Percentiles rank a stretch among this genome's conserved stretches.
Evolutionary conservation across 2,329 filamentous ascomycete genomes (phyloP).

Genomic region (Claviceps spartinae): DNA sequence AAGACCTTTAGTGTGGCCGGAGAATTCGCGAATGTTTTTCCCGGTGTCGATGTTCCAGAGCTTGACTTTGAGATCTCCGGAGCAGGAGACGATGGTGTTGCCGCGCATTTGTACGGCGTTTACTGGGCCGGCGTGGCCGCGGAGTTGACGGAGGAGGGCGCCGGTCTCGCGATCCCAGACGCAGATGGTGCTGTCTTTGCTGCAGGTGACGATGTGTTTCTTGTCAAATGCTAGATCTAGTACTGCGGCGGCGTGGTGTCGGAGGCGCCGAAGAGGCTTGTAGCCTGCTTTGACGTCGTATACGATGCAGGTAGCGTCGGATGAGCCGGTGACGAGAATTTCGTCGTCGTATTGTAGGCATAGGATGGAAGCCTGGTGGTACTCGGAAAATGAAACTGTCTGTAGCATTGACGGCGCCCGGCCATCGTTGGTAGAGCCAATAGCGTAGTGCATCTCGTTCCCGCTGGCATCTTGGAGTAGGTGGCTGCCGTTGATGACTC

Average conservation of each 20-base stretch:
- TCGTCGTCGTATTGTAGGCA: conserved; percentile 89
- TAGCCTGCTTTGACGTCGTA: conserved; percentile 75
- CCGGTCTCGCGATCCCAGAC: conserved; percentile 84
- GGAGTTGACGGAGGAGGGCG: conserved; percentile 60
- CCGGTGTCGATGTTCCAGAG: conserved; percentile 91
- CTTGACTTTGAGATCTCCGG: conserved; percentile 84
- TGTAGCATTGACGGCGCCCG: conserved; percentile 36
- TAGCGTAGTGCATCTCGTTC: conserved; percentile 40
- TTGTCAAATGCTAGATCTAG: conserved; percentile 89
- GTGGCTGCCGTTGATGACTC: conserved; percentile 40
- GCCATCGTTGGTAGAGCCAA: conserved; percentile 34
- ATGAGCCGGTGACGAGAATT: conserved; percentile 90
- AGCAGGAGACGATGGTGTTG: conserved; percentile 84
- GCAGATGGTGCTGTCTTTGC: conserved; percentile 87
- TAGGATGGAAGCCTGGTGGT: conserved; percentile 85
- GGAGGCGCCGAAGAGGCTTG: conserved; percentile 63
- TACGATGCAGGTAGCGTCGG: conserved; percentile 80
- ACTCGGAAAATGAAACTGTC: conserved; percentile 44
- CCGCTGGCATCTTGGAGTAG: conserved; percentile 39
- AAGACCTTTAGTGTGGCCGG: conserved; percentile 80
- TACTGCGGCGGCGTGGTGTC: conserved; percentile 72
- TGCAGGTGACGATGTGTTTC: conserved; percentile 89
- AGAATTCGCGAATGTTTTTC: conserved; percentile 78
- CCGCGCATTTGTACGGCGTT: conserved; percentile 93
- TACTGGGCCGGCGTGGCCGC: conserved; percentile 80